Percentiles rank a stretch among this genome's conserved stretches.
Evolutionary conservation across 345 rosid genomes (phyloP).

Genomic region (Murraya paniculata): DNA sequence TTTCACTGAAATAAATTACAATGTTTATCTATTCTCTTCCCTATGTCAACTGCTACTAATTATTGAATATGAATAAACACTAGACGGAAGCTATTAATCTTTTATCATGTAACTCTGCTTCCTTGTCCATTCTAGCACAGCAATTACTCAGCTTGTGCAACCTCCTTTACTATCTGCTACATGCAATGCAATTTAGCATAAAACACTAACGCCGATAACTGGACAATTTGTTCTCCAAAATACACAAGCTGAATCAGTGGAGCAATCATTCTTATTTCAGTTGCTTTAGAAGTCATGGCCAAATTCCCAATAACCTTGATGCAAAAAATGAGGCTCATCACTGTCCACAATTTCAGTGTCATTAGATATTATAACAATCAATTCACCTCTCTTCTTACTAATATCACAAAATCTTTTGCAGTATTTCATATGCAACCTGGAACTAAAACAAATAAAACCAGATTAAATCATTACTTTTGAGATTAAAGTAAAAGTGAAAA

Average conservation of each 20-base stretch:
- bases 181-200: constrained; percentile 65
- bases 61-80: too few relatives aligned
- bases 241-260: constrained; percentile 82
- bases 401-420: too few relatives aligned
- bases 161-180: constrained; percentile 82
- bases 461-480: too few relatives aligned
- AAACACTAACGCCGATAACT: constrained; percentile 48
- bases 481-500: too few relatives aligned
- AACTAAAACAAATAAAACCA: too few relatives aligned
- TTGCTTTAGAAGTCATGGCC: constrained; percentile 81
- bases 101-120: constrained; percentile 55
- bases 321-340: constrained; percentile 50
- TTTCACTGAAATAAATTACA: too few relatives aligned
- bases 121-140: constrained; percentile 82
- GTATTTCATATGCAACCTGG: too few relatives aligned
- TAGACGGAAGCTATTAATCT: constrained; percentile 11
- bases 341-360: too few relatives aligned
- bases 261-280: constrained; percentile 70
- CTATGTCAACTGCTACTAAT: too few relatives aligned
- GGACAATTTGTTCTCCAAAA: constrained; percentile 64
- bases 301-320: constrained; percentile 74
- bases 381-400: too few relatives aligned
- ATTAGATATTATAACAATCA: too few relatives aligned
- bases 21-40: too few relatives aligned
- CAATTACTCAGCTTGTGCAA: constrained; percentile 67